Conservation (phyloP, 176 grass and related monocot genomes). For the Hsuehochloa calcarea region DNA sequence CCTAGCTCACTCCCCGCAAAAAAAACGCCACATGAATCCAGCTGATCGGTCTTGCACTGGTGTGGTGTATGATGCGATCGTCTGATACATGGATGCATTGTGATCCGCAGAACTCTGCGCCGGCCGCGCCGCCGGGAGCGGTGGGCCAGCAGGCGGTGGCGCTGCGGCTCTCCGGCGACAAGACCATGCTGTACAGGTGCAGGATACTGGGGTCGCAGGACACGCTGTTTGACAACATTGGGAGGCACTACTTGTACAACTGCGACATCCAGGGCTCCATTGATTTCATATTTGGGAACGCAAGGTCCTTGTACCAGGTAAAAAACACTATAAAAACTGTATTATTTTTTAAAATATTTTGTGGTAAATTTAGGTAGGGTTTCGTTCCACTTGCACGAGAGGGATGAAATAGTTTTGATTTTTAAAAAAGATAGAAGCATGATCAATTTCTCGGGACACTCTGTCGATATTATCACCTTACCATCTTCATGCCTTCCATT, state of each 20-base stretch:
- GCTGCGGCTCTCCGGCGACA: slow-evolving; percentile 88
- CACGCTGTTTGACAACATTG: slow-evolving; percentile 91
- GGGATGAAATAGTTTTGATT: neutral
- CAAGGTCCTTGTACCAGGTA: slow-evolving; percentile 83
- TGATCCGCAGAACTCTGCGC: slow-evolving; percentile 66
- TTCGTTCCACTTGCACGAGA: neutral
- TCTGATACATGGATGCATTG: neutral
- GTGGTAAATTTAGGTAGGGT: neutral
- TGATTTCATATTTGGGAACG: slow-evolving; percentile 93
- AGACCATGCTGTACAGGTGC: slow-evolving; percentile 79
- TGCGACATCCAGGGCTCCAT: slow-evolving; percentile 99
- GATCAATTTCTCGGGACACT: neutral
- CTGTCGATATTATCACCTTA: neutral
- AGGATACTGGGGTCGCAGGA: slow-evolving; percentile 85
- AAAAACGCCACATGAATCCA: neutral
- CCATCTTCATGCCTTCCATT: slow-evolving; percentile 13
- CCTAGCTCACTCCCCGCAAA: neutral
- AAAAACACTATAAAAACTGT: neutral
- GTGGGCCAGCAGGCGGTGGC: slow-evolving; percentile 89
- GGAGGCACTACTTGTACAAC: slow-evolving; percentile 70
- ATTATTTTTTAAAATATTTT: neutral
- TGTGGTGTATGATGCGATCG: neutral
- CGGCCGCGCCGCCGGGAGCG: slow-evolving; percentile 59
- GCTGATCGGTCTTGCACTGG: neutral
- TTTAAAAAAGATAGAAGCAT: neutral